Conservation (phyloP, 768 basidiomycete species). For the Kwoniella dejecticola region DNA sequence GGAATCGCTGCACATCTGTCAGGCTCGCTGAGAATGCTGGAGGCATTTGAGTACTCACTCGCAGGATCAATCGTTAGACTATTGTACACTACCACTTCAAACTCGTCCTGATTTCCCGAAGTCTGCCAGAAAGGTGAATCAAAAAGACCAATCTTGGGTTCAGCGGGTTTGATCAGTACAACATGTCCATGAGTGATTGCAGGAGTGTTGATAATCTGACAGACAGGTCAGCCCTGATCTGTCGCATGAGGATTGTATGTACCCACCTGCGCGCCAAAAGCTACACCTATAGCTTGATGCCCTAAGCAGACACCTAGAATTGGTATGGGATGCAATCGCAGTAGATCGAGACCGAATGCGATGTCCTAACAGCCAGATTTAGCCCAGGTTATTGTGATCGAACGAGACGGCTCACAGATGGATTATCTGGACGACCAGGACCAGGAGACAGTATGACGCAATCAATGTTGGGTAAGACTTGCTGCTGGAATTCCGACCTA, state of each 20-base stretch:
- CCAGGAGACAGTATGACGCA: slow-evolving; percentile 56
- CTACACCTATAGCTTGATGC: slow-evolving; percentile 54
- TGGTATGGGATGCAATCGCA: slow-evolving; percentile 43
- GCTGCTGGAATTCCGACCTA: slow-evolving; percentile 43
- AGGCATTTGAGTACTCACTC: slow-evolving; percentile 37
- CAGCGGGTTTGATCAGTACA: slow-evolving; percentile 39
- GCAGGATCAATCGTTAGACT: slow-evolving; percentile 49
- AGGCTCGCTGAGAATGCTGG: not conserved
- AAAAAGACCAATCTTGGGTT: slow-evolving; percentile 33
- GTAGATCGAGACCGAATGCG: slow-evolving; percentile 47
- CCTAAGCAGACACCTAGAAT: slow-evolving; percentile 54
- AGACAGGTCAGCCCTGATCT: not conserved
- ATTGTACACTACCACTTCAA: slow-evolving; percentile 54
- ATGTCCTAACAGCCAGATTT: slow-evolving; percentile 41
- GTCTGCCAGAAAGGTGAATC: slow-evolving; percentile 30
- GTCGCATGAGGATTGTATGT: not conserved
- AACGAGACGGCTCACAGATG: slow-evolving; percentile 31
- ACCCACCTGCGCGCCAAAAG: slow-evolving; percentile 50
- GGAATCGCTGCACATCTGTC: slow-evolving; percentile 47
- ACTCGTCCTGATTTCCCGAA: slow-evolving; percentile 14
- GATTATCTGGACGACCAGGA: slow-evolving; percentile 53
- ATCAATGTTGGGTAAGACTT: slow-evolving; percentile 51
- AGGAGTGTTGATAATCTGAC: slow-evolving; percentile 52
- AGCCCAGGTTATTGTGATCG: not conserved
- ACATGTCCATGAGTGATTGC: slow-evolving; percentile 54